phyloP scores from a whole-genome alignment of 306 rosid species.

The Castanea crenata region DNA sequence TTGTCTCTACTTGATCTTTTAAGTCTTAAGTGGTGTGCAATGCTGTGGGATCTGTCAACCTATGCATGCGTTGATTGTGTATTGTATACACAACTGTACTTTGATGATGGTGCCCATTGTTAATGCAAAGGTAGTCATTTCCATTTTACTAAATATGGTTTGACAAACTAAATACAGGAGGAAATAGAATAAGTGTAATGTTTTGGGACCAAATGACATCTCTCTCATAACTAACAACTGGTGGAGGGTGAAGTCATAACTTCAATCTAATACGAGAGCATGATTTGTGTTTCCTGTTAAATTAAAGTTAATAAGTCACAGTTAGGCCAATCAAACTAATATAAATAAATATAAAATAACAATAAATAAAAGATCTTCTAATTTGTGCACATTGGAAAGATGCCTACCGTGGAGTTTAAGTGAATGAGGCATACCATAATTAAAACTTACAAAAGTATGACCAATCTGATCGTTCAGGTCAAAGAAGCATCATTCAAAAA shows the following conservation, averaged over 20 bases:
- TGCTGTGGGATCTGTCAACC: not conserved
- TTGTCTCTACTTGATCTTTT: not conserved
- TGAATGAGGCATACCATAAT: constrained; percentile 26
- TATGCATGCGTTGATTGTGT: not conserved
- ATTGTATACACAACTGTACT: not conserved
- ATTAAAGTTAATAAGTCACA: not conserved
- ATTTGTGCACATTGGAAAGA: constrained; percentile 21
- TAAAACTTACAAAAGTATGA: constrained; percentile 37
- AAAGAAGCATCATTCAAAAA: constrained; percentile 43
- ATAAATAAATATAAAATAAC: not conserved
- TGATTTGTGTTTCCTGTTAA: not conserved
- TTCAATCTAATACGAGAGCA: not conserved
- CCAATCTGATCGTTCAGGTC: constrained; percentile 55
- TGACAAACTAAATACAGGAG: not conserved
- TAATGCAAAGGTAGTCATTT: not conserved
- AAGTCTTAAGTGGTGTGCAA: not conserved
- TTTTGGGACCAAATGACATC: not conserved
- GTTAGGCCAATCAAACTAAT: constrained; percentile 9
- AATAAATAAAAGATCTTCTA: constrained; percentile 10
- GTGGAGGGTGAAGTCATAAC: not conserved
- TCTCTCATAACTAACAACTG: not conserved
- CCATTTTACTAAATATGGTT: not conserved
- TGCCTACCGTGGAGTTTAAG: constrained; percentile 30
- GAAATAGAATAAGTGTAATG: not conserved
- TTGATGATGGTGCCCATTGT: not conserved